Evolutionary conservation across 768 basidiomycete species (phyloP), one percentile per base, ranked within the genome.

Genomic region (Terana coerulea): DNA sequence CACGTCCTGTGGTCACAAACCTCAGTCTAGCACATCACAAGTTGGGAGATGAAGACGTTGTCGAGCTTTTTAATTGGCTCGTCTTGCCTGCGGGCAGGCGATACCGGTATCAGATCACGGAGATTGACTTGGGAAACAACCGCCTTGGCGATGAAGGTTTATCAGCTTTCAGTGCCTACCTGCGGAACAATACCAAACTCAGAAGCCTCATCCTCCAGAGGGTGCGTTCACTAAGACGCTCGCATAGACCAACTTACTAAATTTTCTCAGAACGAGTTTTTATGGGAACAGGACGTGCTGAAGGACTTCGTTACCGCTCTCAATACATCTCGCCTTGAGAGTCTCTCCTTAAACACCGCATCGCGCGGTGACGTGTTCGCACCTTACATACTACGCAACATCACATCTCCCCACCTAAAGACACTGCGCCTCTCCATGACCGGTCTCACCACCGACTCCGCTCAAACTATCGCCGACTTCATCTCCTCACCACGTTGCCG

Each of bases 401-500:
- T 49, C 37, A 30, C 3, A 3, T 26, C 24, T 19, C 34, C 34
- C 5, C 17, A 49, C 29, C 35, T 49, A 9, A 49, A 37, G 35
- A 9, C 24, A 9, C 21, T 49, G 7, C 35, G 37, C 22, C 6
- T 49, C 22, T 34, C 47, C 14, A 37, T 40, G 22, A 37, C 37
- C 14, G 34, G 25, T 3, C 19, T 49, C 1, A 40, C 34, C 7
- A 30, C 7, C 12, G 21, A 12, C 4, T 49, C 35, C 39, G 17
- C 22, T 9, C 34, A 34, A 5, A 15, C 34, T 9, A 26, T 49
- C 24, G n/a, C 14, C 19, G 24, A 25, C 14, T 49, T 49, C 35
- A 37, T 49, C 21, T 22, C 34, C 19, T 49, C 47, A 3, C 34
- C 47, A 15, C 34, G 35, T 3, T 49, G 47, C 24, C 47, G 37